A percentile compares a stretch with the other conserved stretches of the same genome.
These are phyloP conservation scores for Diaporthe sp. DNA, from an alignment of 2,329 filamentous ascomycete species.

Conservation along the genomic window DNA sequence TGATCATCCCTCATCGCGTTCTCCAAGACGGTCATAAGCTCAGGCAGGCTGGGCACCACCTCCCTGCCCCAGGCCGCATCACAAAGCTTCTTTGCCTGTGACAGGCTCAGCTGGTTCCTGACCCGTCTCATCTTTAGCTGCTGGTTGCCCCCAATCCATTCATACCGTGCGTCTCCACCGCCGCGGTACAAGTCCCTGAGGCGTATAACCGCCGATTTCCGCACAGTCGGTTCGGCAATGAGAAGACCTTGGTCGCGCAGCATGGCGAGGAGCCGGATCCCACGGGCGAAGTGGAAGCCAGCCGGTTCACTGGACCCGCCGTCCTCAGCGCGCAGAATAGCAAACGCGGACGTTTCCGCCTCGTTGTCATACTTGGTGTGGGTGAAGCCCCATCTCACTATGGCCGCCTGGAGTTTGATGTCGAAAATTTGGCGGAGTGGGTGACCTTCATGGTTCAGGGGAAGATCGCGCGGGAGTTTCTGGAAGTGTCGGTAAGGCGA, in stretches of 20 bases:
- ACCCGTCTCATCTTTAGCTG: slow-evolving; percentile 31
- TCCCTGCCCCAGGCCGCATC: slow-evolving; percentile 53
- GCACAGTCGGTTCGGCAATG: slow-evolving; percentile 42
- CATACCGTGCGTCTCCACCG: slow-evolving; percentile 39
- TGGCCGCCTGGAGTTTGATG: slow-evolving; percentile 51
- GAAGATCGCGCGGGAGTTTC: slow-evolving; percentile 56
- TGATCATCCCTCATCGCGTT: slow-evolving; percentile 39
- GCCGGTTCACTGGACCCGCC: slow-evolving; percentile 22
- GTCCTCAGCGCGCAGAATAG: slow-evolving; percentile 10
- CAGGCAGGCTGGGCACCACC: slow-evolving; percentile 48
- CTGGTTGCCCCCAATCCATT: slow-evolving; percentile 39
- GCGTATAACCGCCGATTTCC: slow-evolving; percentile 46
- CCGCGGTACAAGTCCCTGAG: slow-evolving; percentile 52
- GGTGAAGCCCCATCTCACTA: slow-evolving; percentile 62
- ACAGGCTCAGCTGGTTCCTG: slow-evolving; percentile 47
- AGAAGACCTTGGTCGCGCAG: slow-evolving; percentile 49
- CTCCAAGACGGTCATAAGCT: slow-evolving; percentile 46
- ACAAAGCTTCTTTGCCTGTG: slow-evolving; percentile 51
- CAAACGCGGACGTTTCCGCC: slow-evolving; percentile 25
- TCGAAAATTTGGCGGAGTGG: slow-evolving; percentile 63
- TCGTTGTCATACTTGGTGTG: slow-evolving; percentile 46
- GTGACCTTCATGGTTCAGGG: slow-evolving; percentile 55
- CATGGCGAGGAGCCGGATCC: slow-evolving; percentile 50
- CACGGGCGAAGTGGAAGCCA: slow-evolving; percentile 48
- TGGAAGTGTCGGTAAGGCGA: slow-evolving; percentile 50